phyloP scores from a whole-genome alignment of 2,329 filamentous ascomycete species.

The Tricladium varicosporioides region DNA sequence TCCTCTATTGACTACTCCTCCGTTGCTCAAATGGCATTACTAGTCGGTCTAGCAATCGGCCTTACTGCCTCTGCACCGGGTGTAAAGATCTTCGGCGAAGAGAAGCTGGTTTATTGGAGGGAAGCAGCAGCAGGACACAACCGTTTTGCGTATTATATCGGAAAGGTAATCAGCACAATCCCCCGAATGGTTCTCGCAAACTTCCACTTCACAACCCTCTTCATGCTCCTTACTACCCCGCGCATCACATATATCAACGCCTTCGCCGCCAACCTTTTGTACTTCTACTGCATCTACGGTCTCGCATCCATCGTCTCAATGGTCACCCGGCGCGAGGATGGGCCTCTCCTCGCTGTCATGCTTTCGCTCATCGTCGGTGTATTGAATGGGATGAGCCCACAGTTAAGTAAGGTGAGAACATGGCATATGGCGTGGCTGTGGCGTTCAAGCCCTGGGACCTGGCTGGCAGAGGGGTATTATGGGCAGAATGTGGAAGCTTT shows the following conservation, averaged over 20 bases:
- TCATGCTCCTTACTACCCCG: slow-evolving; percentile 48
- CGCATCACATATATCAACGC: slow-evolving; percentile 48
- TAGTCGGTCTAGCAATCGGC: slow-evolving; percentile 53
- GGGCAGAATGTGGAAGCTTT: slow-evolving; percentile 49
- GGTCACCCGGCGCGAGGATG: slow-evolving; percentile 54
- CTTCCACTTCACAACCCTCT: slow-evolving; percentile 53
- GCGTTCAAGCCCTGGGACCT: slow-evolving; percentile 51
- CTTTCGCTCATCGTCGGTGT: slow-evolving; percentile 52
- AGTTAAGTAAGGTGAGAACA: slow-evolving; percentile 44
- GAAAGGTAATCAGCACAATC: slow-evolving; percentile 51
- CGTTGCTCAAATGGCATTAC: slow-evolving; percentile 51
- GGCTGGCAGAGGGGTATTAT: slow-evolving; percentile 57
- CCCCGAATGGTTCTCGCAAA: slow-evolving; percentile 50
- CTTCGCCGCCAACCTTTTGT: slow-evolving; percentile 50
- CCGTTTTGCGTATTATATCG: slow-evolving; percentile 53
- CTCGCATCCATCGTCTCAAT: slow-evolving; percentile 52
- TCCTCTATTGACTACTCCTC: slow-evolving; percentile 49
- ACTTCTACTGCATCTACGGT: slow-evolving; percentile 59
- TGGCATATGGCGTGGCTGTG: slow-evolving; percentile 58
- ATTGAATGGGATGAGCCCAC: slow-evolving; percentile 51
- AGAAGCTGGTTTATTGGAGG: slow-evolving; percentile 52
- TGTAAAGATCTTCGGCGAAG: slow-evolving; percentile 56
- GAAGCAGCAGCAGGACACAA: slow-evolving; percentile 57
- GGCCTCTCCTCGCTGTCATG: slow-evolving; percentile 55
- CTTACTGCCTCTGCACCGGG: slow-evolving; percentile 53